These are phyloP conservation scores for Termitomyces sp. DNA, from an alignment of 768 basidiomycete genomes.

Conservation along the genomic window DNA sequence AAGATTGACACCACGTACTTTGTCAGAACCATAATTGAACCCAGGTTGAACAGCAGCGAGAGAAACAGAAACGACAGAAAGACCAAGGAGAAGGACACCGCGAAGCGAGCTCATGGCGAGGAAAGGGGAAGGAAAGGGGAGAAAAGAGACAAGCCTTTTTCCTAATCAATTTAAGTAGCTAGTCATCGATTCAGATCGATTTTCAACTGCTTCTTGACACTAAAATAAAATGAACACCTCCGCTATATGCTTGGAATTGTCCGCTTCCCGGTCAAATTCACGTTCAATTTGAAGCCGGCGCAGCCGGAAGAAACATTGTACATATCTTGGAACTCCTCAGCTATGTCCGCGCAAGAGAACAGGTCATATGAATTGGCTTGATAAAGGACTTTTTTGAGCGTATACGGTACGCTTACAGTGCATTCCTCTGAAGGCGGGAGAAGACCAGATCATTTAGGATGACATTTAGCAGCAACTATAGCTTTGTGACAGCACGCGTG, in stretches of 20 bases:
- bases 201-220: slow-evolving; percentile 20
- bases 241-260: neutral
- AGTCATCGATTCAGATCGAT: slow-evolving; percentile 15
- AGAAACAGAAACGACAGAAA: slow-evolving; percentile 30
- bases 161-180: slow-evolving; percentile 1
- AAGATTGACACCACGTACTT: slow-evolving; percentile 82
- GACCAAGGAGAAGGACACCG: slow-evolving; percentile 20
- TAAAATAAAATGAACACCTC: slow-evolving; percentile 15
- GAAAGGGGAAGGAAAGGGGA: slow-evolving; percentile 1
- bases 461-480: neutral
- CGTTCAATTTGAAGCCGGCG: neutral
- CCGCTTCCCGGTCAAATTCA: slow-evolving; percentile 2
- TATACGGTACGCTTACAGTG: neutral
- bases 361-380: neutral
- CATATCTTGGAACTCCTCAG: neutral
- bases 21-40: slow-evolving; percentile 71
- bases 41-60: slow-evolving; percentile 40
- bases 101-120: slow-evolving; percentile 13
- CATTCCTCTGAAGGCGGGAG: neutral
- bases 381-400: neutral
- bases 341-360: neutral
- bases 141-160: neutral
- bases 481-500: neutral
- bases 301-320: neutral
- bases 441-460: neutral